These are phyloP conservation scores for Saccharomyces hybrid DNA, from an alignment of 1,139 yeast genomes.

Conservation along the genomic window DNA sequence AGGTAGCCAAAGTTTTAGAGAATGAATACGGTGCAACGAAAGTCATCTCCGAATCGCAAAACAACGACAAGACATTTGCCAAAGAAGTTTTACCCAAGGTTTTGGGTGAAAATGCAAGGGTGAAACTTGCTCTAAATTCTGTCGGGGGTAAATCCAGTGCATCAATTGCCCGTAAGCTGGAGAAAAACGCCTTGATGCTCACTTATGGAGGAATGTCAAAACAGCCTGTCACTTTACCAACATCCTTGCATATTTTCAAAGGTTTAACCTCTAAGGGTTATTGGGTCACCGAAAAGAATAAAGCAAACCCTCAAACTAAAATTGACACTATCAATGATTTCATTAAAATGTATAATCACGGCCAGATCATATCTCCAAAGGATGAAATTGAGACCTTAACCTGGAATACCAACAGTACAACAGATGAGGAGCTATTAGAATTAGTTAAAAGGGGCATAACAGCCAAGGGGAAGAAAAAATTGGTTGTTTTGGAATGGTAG, in stretches of 20 bases:
- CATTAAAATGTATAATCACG: slow-evolving; percentile 58
- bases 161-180: slow-evolving; percentile 73
- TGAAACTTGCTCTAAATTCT: slow-evolving; percentile 80
- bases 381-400: slow-evolving; percentile 54
- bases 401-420: slow-evolving; percentile 37
- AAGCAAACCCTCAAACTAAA: slow-evolving; percentile 57
- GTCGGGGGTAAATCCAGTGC: slow-evolving; percentile 87
- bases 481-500: slow-evolving; percentile 31
- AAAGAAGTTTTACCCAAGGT: slow-evolving; percentile 57
- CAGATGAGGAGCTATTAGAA: slow-evolving; percentile 45
- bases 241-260: slow-evolving; percentile 83
- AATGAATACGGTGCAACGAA: slow-evolving; percentile 78
- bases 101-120: slow-evolving; percentile 38
- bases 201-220: slow-evolving; percentile 98
- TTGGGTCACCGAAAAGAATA: slow-evolving; percentile 83
- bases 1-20: slow-evolving; percentile 38
- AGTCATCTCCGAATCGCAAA: slow-evolving; percentile 84
- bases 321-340: slow-evolving; percentile 51
- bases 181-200: slow-evolving; percentile 62
- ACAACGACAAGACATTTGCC: slow-evolving; percentile 57
- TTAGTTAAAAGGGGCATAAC: slow-evolving; percentile 47
- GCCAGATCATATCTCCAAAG: slow-evolving; percentile 38
- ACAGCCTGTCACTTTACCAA: slow-evolving; percentile 86
- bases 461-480: slow-evolving; percentile 38
- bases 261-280: slow-evolving; percentile 81